Base-by-base conservation (phyloP, 768 basidiomycete genomes). In the Collybia nuda region DNA sequence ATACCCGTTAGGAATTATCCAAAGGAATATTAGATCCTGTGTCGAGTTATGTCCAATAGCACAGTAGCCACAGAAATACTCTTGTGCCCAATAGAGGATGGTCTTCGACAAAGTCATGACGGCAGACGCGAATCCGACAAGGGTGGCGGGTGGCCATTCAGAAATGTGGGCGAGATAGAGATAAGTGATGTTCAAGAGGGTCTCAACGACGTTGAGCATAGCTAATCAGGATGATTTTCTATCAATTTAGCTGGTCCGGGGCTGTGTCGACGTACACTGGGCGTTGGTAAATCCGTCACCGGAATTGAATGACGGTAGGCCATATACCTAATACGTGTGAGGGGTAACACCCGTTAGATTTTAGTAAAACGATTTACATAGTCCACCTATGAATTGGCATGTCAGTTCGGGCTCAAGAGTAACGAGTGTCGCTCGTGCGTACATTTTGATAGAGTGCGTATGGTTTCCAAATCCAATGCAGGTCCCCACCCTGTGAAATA, bases 381-480 rank as follows among this genome's bases (percentile, higher is more conserved):
- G 59, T 75, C 70, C 48, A 73, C 55, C 67, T 73, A 47, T 14
- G 18, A 50, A 17, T 23, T 6, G 7, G 18, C 11, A 9, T 21
- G 21, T 42, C 5, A 36, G 47, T 24, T 23, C 44, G 17, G 54
- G 17, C 22, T n/a, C n/a, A 7, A 22, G 22, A 75, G 72, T 39
- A 9, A 11, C 28, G 22, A 21, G 68, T 61, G 53, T 76, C 71
- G 48, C 32, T 43, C 6, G 12, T 21, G 6, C 69, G 39, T 46
- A 91, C 71, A n/a, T 85, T 72, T 61, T 90, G 85, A 67, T 92
- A 93, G 24, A 88, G 52, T 21, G 75, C 78, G 61, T 95, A 95
- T 2, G 91, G 91, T 51, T 78, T 73, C 93, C 93, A 96, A 39
- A 95, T 79, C 93, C 92, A 95, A 58, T 93, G 88, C 40, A 94